Conservation (phyloP, 306 rosid genomes). For the Citrullus colocynthis region DNA sequence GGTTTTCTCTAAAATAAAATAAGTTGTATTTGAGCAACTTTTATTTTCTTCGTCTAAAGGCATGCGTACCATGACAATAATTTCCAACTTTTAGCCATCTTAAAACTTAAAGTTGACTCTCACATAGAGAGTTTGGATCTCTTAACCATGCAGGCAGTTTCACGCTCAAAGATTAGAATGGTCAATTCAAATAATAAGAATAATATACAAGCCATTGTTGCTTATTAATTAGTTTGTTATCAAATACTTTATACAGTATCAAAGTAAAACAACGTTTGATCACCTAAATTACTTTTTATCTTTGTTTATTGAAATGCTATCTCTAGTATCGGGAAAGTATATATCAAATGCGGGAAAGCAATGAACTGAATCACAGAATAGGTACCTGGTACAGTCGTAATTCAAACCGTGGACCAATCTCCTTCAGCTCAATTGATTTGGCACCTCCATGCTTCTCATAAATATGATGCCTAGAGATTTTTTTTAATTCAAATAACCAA, state of each 20-base stretch:
- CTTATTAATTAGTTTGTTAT: background rate
- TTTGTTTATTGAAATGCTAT: background rate
- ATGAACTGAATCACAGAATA: constrained; percentile 7
- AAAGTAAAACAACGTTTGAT: background rate
- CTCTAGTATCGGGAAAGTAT: background rate
- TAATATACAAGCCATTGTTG: background rate
- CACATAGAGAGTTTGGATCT: background rate
- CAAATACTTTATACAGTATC: background rate
- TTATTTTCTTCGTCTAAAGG: background rate
- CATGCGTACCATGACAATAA: background rate
- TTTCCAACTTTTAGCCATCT: background rate
- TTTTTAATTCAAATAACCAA: background rate
- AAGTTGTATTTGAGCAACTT: background rate
- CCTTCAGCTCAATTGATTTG: constrained; percentile 71
- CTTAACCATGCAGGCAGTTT: background rate
- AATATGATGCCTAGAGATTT: constrained; percentile 54
- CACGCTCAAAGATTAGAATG: background rate
- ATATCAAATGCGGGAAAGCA: background rate
- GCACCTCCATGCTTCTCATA: constrained; percentile 75
- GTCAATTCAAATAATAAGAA: background rate
- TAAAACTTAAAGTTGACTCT: background rate
- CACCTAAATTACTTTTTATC: background rate
- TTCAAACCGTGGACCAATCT: constrained; percentile 93
- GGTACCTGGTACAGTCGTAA: constrained; percentile 61
- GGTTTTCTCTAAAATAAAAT: background rate